Evolutionary conservation across 257 asterid species (phyloP), one percentile per base, ranked within the genome.

Genomic region (Leptodermis oblonga): DNA sequence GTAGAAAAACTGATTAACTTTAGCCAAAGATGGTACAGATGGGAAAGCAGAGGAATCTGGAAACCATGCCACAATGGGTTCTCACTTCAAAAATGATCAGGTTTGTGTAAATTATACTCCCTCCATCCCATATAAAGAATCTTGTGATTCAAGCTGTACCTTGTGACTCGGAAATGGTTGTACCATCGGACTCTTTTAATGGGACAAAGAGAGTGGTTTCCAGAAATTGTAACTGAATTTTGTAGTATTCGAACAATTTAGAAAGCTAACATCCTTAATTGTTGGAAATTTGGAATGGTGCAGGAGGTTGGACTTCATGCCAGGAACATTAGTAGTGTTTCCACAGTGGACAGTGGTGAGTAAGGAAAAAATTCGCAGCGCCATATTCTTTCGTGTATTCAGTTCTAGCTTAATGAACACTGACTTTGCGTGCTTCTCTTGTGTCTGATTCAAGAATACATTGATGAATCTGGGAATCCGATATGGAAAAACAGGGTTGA

Each of bases 401-500:
- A 42, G 36, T 45, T 58, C 59, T 18, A 28, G 55, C 49, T 67
- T 33, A 58, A 66, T 4, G 69, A 30, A 65, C 23, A 61, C 73
- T 72, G 34, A 76, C 53, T 66, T n/a, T 70, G 46, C 48, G 13
- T 26, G 71, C 23, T 69, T 49, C 70, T 63, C 23, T 53, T 74
- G 54, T 30, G 33, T 31, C 20, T 13, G 72, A 28, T 64, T 69
- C 67, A 75, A 91, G 98, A 91, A 65, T 86, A 85, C 36, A 80
- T 80, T 43, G 88, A 87, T 72, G 99, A 86, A 5, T 77, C 95
- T 22, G 96, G 98, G 59, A 94, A 94, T 77, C 96, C 99, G 7
- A 91, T 94, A 82, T 94, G 99, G 99, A 94, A 91, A 90, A 89
- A 89, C 70, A 75, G 99, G 64, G 99, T 94, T 65, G 93, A 94